These are phyloP conservation scores for Echinochloa phyllopogon DNA, from an alignment of 176 grass and related monocot species.

Conservation along the genomic window DNA sequence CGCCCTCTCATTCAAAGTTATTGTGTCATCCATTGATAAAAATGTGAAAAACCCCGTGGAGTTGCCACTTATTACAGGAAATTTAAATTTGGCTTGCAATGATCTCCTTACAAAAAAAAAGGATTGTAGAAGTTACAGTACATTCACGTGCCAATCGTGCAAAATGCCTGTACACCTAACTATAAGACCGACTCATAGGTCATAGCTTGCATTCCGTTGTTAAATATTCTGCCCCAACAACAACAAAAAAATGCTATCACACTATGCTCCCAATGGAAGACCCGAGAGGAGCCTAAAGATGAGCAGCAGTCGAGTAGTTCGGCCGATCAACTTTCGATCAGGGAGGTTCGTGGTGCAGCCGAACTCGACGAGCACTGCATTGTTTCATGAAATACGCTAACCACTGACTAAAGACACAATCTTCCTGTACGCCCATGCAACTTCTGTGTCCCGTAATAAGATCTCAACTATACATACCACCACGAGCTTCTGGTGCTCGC, in stretches of 20 bases:
- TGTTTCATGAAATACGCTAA: slow-evolving; percentile 7
- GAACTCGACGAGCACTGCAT: background rate
- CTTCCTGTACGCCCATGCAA: background rate
- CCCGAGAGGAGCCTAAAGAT: background rate
- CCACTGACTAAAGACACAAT: background rate
- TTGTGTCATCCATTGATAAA: too few relatives aligned
- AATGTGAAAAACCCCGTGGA: too few relatives aligned
- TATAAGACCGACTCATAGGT: too few relatives aligned
- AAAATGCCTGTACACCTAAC: background rate
- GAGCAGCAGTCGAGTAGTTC: slow-evolving; percentile 5
- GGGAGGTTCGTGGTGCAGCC: background rate
- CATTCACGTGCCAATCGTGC: slow-evolving; percentile 25
- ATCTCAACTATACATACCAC: background rate
- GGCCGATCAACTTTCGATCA: slow-evolving; percentile 33
- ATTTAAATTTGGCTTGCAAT: too few relatives aligned
- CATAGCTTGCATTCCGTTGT: background rate
- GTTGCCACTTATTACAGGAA: too few relatives aligned
- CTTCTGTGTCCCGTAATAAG: too few relatives aligned
- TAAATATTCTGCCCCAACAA: background rate
- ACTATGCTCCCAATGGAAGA: background rate
- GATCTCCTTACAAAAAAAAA: too few relatives aligned
- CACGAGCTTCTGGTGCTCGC: background rate
- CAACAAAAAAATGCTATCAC: background rate
- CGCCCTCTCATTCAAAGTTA: too few relatives aligned
- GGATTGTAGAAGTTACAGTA: background rate